A percentile compares a stretch with the other conserved stretches of the same genome.
Evolutionary conservation across 148 eudicot genomes (phyloP).

Genomic region (Silene latifolia): DNA sequence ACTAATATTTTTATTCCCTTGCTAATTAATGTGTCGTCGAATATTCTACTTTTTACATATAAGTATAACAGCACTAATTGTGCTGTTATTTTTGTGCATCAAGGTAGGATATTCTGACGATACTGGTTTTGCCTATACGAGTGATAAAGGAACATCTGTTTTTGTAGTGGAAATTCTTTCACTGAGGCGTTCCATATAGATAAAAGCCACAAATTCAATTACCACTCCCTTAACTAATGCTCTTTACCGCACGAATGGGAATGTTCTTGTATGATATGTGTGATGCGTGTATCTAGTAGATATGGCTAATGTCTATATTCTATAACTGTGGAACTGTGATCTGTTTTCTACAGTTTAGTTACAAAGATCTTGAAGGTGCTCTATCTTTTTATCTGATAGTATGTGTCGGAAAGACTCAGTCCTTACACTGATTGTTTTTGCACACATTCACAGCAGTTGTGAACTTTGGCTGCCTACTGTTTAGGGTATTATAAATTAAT

Average conservation of each 20-base stretch:
- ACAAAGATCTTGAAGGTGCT: not conserved
- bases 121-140: not conserved
- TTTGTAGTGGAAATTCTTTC: not conserved
- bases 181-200: not conserved
- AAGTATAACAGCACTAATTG: too few relatives aligned
- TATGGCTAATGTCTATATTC: not conserved
- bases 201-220: not conserved
- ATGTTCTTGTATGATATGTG: not conserved
- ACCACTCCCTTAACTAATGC: not conserved
- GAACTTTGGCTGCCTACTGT: too few relatives aligned
- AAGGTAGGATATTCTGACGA: not conserved
- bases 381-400: not conserved
- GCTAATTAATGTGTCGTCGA: not conserved
- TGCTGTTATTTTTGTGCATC: too few relatives aligned
- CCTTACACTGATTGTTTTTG: too few relatives aligned
- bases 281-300: not conserved
- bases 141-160: not conserved
- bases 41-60: too few relatives aligned
- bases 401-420: not conserved
- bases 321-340: not conserved
- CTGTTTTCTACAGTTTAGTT: not conserved
- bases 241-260: not conserved
- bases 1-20: not conserved
- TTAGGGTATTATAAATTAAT: too few relatives aligned
- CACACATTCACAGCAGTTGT: too few relatives aligned